phyloP scores from a whole-genome alignment of 1,284 basidiomycete genomes.

The Testicularia cyperi region DNA sequence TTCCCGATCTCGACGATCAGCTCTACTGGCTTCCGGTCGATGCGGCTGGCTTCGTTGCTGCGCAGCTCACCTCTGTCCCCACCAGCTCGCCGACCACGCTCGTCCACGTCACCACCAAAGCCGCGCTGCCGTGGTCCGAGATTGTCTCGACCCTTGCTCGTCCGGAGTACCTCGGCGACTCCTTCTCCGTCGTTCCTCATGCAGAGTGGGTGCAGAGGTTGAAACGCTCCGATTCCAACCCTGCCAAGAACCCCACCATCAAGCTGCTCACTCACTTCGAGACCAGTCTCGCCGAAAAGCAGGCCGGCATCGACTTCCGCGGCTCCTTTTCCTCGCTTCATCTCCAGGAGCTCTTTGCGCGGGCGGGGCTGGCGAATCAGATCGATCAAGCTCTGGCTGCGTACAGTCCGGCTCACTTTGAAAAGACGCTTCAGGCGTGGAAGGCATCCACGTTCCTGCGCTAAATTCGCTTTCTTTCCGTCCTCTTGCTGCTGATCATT shows the following conservation, averaged over 20 bases:
- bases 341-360: neutral
- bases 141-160: constrained; percentile 68
- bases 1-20: constrained; percentile 64
- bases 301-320: neutral
- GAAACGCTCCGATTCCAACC: constrained; percentile 62
- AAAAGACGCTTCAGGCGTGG: neutral
- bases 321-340: neutral
- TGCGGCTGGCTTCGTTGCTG: constrained; percentile 65
- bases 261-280: constrained; percentile 64
- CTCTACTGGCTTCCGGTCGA: constrained; percentile 68
- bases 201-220: constrained; percentile 65
- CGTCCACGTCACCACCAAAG: constrained; percentile 25
- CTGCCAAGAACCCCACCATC: constrained; percentile 64
- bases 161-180: constrained; percentile 67
- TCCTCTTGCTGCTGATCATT: no score
- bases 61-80: constrained; percentile 62
- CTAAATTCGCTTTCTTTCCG: no score
- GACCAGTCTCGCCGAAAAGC: neutral
- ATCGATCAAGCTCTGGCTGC: neutral
- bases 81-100: constrained; percentile 23
- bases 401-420: neutral
- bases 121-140: constrained; percentile 60
- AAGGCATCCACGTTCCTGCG: neutral
- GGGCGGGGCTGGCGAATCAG: neutral
- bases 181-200: constrained; percentile 74